phyloP scores from a whole-genome alignment of 2,329 filamentous ascomycete species.

The Venturia oleaginea region DNA sequence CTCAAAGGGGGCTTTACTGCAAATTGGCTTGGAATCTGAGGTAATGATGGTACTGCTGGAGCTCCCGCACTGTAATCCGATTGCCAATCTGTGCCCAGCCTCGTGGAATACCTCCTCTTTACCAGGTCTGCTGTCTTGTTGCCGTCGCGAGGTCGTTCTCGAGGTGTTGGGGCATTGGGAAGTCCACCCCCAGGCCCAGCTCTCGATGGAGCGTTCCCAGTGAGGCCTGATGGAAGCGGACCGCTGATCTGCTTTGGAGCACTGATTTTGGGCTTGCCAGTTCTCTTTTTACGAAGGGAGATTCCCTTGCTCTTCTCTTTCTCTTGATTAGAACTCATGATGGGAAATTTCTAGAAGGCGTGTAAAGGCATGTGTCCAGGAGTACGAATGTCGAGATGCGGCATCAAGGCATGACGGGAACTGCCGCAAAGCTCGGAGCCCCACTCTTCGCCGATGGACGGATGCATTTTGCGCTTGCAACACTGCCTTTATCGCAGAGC shows the following conservation, averaged over 20 bases:
- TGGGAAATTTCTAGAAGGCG: background rate
- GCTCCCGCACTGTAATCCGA: constrained; percentile 58
- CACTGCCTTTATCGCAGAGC: no score
- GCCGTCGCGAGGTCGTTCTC: constrained; percentile 35
- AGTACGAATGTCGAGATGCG: background rate
- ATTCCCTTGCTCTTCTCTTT: constrained; percentile 37
- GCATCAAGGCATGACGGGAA: background rate
- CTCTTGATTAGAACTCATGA: constrained; percentile 5
- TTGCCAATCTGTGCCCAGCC: constrained; percentile 66
- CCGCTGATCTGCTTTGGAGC: constrained; percentile 47
- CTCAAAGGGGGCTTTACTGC: constrained; percentile 37
- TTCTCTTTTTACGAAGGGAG: constrained; percentile 55
- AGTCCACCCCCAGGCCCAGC: constrained; percentile 18
- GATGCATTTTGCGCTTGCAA: background rate
- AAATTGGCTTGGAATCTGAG: constrained; percentile 54
- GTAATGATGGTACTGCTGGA: constrained; percentile 55
- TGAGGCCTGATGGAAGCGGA: constrained; percentile 27
- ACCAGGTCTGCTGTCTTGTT: constrained; percentile 64
- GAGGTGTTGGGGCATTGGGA: constrained; percentile 20
- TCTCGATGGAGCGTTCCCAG: constrained; percentile 12
- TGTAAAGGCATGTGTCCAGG: background rate
- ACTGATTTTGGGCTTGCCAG: constrained; percentile 48
- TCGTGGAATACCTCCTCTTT: constrained; percentile 87
- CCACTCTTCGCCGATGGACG: background rate
- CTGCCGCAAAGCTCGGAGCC: background rate